Evolutionary conservation across 2,329 filamentous ascomycete species (phyloP), one percentile per base, ranked within the genome.

Genomic region (Colletotrichum sp.): DNA sequence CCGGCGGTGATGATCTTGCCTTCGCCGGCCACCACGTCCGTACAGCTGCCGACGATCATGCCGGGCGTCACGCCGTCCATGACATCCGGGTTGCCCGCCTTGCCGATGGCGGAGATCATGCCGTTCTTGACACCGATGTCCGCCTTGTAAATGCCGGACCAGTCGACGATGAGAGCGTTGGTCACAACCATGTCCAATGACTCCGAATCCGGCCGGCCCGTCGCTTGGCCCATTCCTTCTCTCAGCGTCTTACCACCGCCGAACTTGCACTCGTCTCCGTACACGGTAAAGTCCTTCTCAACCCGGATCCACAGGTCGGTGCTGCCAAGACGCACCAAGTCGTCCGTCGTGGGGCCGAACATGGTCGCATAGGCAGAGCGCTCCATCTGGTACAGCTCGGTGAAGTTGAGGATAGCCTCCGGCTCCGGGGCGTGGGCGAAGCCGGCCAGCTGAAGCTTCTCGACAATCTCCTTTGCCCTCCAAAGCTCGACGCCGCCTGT

Each of bases 71-170:
- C 95, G 6, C 95, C 95, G 36, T 97, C 94, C 96, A 98, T 98
- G 63, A 98, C 92, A 85, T 99, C 96, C n/a, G 96, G 96, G 81
- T 98, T 99, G 24, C 96, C 96, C 18, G 96, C 95, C 85, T 99
- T 98, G 75, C 96, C 96, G 79, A 99, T 96, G 1, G 92, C 96
- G 32, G 93, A 93, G 80, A 99, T 98, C 52, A 94, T 83, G 3
- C 96, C 96, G 79, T 96, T 86, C 84, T 98, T 98, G 83, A 99
- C 93, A 32, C 96, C 96, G 82, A 99, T 98, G 83, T 99, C 96
- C 7, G 96, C 96, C 87, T 99, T 99, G 89, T 95, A 98, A 81
- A 99, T 98, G 64, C 96, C 96, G 2, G 91, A 94, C 91, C 94
- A 98, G 86, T 99, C 96, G 24, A 99, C 90, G 48, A 99, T 93